Percentiles rank a stretch among this genome's conserved stretches.
These are phyloP conservation scores for Zelonia costaricensis DNA, from an alignment of 208 protist genomes.

Conservation along the genomic window DNA sequence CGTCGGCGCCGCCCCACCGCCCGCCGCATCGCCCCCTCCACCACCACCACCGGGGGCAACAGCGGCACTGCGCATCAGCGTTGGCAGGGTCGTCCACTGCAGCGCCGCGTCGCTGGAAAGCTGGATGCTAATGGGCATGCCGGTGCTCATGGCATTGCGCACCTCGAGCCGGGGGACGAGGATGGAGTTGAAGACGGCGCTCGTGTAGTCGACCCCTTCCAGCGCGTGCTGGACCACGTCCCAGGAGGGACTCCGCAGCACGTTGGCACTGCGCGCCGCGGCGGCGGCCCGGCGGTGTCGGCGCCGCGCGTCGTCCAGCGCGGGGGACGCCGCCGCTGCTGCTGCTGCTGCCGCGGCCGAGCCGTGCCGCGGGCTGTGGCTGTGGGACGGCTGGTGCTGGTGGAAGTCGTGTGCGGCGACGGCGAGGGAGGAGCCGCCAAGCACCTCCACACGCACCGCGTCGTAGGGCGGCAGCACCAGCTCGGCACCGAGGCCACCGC, in stretches of 20 bases:
- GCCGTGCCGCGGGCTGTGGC: too few relatives aligned
- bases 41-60: neutral
- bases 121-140: constrained; percentile 41
- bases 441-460: constrained; percentile 55
- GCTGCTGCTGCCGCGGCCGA: too few relatives aligned
- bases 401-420: neutral
- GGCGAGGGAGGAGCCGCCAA: constrained; percentile 22
- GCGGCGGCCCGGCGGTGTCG: neutral
- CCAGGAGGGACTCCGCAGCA: constrained; percentile 41
- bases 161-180: constrained; percentile 57
- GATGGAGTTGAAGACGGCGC: constrained; percentile 61
- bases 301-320: neutral
- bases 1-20: too few relatives aligned
- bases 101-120: constrained; percentile 30
- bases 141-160: constrained; percentile 50
- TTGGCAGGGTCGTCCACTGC: constrained; percentile 36
- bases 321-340: neutral
- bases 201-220: constrained; percentile 53
- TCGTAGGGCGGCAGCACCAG: constrained; percentile 48
- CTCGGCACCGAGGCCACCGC: too few relatives aligned
- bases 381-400: neutral
- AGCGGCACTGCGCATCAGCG: neutral
- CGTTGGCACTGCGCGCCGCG: neutral
- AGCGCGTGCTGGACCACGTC: constrained; percentile 68
- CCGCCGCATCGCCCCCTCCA: too few relatives aligned